Evolutionary conservation across 805 yeast genomes (phyloP).

Genomic region (Saturnispora galanensis): DNA sequence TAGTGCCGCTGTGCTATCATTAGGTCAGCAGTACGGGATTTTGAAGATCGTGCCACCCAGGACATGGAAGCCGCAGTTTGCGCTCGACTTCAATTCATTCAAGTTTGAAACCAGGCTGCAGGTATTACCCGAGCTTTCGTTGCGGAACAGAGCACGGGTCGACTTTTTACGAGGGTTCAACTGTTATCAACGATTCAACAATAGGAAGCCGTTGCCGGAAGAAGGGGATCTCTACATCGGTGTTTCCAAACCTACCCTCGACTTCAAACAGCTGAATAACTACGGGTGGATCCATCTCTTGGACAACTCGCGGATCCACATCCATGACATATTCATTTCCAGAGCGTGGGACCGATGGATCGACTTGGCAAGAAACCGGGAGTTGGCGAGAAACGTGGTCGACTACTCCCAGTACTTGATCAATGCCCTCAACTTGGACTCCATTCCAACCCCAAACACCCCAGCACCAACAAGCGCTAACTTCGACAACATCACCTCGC

Average conservation of each 20-base stretch:
- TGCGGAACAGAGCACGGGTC: slow-evolving; percentile 51
- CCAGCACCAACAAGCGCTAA: no score
- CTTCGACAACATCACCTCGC: slow-evolving; percentile 2
- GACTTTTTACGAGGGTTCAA: slow-evolving; percentile 54
- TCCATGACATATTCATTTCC: slow-evolving; percentile 24
- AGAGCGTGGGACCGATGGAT: slow-evolving; percentile 11
- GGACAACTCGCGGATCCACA: slow-evolving; percentile 19
- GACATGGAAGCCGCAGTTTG: slow-evolving; percentile 47
- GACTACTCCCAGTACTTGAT: slow-evolving; percentile 16
- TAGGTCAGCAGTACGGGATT: slow-evolving; percentile 42
- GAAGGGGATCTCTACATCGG: slow-evolving; percentile 11
- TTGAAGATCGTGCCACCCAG: slow-evolving; percentile 43
- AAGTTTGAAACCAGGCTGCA: slow-evolving; percentile 64
- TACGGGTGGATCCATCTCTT: slow-evolving; percentile 12
- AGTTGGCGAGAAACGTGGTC: slow-evolving; percentile 12
- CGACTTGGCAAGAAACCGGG: slow-evolving; percentile 1
- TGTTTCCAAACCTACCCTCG: slow-evolving; percentile 6
- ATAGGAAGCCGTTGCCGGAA: slow-evolving; percentile 7
- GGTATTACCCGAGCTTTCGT: slow-evolving; percentile 50
- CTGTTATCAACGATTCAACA: slow-evolving; percentile 43
- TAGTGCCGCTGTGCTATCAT: slow-evolving; percentile 27
- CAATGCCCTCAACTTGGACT: slow-evolving; percentile 12
- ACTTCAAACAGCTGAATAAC: slow-evolving; percentile 6
- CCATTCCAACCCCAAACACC: no score
- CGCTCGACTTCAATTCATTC: slow-evolving; percentile 43